Base-by-base conservation (phyloP, 1,139 yeast genomes). In the Debaryomyces robertsiae region DNA sequence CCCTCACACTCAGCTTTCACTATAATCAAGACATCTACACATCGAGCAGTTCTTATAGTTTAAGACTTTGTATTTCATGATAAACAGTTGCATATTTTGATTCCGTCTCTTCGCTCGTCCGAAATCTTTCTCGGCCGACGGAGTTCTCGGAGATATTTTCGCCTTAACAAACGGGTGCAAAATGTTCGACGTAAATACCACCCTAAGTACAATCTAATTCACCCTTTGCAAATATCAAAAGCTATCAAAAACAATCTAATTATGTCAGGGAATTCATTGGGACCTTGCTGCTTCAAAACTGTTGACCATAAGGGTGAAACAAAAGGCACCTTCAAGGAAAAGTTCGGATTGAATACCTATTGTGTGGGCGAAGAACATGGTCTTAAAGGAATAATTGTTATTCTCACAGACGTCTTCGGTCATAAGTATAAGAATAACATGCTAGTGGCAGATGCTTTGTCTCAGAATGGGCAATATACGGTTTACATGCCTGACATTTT, bases 401-500 rank as follows among this genome's bases (percentile, higher is more conserved):
- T 86, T 37, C 50, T 82, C 33, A 75, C 93, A 38, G 96, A 89
- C 58, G 67, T 88, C 40, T 78, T 60, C 48, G 96, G 96, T 35
- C 64, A 75, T 57, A 63, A 66, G 36, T 72, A 72, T 55, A 67
- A 66, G 58, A 89, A 89, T 61, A 65, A 65, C 25, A 65, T 69
- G 54, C 66, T 83, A 46, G 56, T 85, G 46, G 96, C 96, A 23
- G 96, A 89, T 59, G 69, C 75, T 41, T 73, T 84, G 44, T 85
- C 93, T 37, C 62, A 63, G 36, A 36, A 41, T 2, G 74, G 76
- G 10, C 83, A 83, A 22, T 86, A 74, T 65, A 75, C 72, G 31
- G 93, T 85, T 1, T 66, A 84, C 41, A 65, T 84, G 32, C 95
- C 95, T 10, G 96, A 89, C 58, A 73, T 87, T 45, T 73, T 87